Evolutionary conservation across 371 early-diverging fungal genomes (phyloP), one percentile per base, ranked within the genome.

Genomic region (Polyrhizophydium stewartii): DNA sequence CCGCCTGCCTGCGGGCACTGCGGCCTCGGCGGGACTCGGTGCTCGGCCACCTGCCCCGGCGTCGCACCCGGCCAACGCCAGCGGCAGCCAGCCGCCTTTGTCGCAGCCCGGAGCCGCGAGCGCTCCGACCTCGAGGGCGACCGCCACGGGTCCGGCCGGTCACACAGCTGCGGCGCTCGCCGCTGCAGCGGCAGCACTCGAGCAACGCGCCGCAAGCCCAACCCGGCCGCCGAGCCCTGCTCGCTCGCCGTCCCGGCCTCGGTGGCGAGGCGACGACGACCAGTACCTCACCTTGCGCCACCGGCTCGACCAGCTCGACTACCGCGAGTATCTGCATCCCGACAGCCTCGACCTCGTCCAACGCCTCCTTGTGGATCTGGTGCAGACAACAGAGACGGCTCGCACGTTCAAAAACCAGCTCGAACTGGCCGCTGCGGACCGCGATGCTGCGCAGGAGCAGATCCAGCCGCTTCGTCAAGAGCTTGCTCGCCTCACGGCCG

Each of bases 301-400:
- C 43, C 64, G 78, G 2, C 70, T 80, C 13, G 67, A 68, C 49
- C 74, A 74, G 56, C 62, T 80, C 0, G 73, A 63, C 22, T 80
- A 76, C 58, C 47, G 49, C 49, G 73, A 78, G 32, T 27, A 55
- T 19, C 59, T 80, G 31, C 56, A 59, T 17, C 27, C 55, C 9
- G 72, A 64, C 1, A 63, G 72, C 2, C 38, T 66, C 12, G 55
- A 64, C 10, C 67, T 80, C 17, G 69, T 77, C 3, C 60, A 59
- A 35, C 60, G 60, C 12, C 63, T 80, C 19, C 56, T 78, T 19
- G 67, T 72, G 1, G 81, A 78, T 56, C 63, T 80, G 16, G 61
- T 80, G 16, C 53, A 66, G n/a, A 73, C 81, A 16, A 78, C 78
- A 1, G 76, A 80, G n/a, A 59, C 78, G 1, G 64, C 65, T 17